Evolutionary conservation across 768 basidiomycete genomes (phyloP), one percentile per base, ranked within the genome.

Genomic region (Termitomyces sp.): DNA sequence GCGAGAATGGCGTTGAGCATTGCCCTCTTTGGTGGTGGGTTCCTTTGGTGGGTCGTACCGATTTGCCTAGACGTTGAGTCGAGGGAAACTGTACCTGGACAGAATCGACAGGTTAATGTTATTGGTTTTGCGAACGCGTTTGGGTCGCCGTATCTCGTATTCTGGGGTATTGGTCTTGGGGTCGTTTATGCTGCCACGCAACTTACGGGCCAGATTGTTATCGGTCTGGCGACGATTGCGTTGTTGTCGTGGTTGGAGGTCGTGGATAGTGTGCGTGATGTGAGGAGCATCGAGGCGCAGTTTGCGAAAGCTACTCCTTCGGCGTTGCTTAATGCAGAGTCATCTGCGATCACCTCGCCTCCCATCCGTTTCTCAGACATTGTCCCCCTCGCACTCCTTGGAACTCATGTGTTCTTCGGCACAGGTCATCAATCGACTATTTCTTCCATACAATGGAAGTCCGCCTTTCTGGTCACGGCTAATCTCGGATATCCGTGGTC

Each of bases 371-470:
- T 95, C 68, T 72, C 80, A 7, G 91, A 95, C 57, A 71, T 89
- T 23, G 77, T 83, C 0, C 86, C 88, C 0, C 68, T 98, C 14
- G 87, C 88, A 0, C 78, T 98, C 8, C 76, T 97, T 11, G 88
- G 86, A 0, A 70, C 89, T 39, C 80, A 91, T 48, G 70, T 81
- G 8, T 98, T 95, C 78, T 91, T 89, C 67, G 76, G 82, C 0
- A 98, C 95, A 0, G 96, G 97, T 2, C 97, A 99, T 65, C 94
- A 98, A 70, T 80, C 94, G 1, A 87, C 87, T 3, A 77, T 98
- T 39, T 81, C 92, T 1, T 89, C 91, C 3, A 82, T 99, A 42
- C 96, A 98, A 63, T 99, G 96, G 97, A 97, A 97, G 69, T 73
- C 88, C 1, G 95, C 90, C 7, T 99, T 98, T 70, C 68, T 98